Conservation (phyloP, 331 rosid species). For the Quercus lobata region DNA sequence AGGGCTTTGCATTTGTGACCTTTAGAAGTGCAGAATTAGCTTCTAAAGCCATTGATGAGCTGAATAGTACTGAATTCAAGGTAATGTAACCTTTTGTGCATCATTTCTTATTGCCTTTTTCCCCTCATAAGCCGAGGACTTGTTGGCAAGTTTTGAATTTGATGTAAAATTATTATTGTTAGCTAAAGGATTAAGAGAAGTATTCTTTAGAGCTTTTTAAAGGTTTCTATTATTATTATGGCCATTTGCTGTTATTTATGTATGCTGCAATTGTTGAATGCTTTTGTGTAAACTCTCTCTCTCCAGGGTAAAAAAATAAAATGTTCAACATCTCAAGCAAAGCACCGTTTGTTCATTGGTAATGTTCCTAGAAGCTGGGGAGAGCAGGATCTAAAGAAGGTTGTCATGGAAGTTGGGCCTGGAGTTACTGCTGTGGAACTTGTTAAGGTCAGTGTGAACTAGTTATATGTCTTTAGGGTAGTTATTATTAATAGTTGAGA, state of each 20-base stretch:
- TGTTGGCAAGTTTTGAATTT: constrained; percentile 1
- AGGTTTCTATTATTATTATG: not conserved
- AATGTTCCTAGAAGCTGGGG: constrained; percentile 94
- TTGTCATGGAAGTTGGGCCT: constrained; percentile 73
- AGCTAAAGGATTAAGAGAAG: not conserved
- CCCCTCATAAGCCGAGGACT: constrained; percentile 4
- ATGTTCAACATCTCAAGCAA: constrained; percentile 92
- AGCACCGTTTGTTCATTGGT: constrained; percentile 93
- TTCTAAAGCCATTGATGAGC: constrained; percentile 78
- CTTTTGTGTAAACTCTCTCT: not conserved
- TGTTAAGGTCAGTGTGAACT: constrained; percentile 60
- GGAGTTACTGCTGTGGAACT: constrained; percentile 82
- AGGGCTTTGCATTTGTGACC: constrained; percentile 88
- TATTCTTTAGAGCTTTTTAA: no score
- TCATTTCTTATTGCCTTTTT: not conserved
- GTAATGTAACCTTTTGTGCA: constrained; percentile 30
- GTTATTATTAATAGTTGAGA: constrained; percentile 1
- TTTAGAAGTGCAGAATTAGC: constrained; percentile 76
- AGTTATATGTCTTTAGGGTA: constrained; percentile 3
- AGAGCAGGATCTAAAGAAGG: constrained; percentile 75
- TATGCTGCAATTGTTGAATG: not conserved
- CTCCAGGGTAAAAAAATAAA: constrained; percentile 76
- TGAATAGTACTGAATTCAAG: constrained; percentile 74
- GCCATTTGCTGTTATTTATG: not conserved
- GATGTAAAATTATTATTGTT: not conserved